phyloP scores from a whole-genome alignment of 148 eudicot species.

The Rhododendron ovatum region DNA sequence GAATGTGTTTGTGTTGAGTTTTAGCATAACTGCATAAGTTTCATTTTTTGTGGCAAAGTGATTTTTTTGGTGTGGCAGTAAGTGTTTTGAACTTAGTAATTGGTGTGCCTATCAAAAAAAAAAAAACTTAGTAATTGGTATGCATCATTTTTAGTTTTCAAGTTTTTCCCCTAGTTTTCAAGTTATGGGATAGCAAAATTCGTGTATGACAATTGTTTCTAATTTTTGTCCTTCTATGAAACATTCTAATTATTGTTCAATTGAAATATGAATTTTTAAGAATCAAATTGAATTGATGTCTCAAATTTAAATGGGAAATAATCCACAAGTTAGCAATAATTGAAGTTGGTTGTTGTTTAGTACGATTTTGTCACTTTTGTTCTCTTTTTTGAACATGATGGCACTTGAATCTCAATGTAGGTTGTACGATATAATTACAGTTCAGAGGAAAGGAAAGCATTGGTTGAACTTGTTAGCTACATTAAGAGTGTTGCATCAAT shows the following conservation, averaged over 20 bases:
- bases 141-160: background rate
- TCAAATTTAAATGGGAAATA: background rate
- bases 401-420: constrained; percentile 32
- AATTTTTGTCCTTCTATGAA: background rate
- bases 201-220: background rate
- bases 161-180: background rate
- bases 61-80: background rate
- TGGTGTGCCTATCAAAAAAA: background rate
- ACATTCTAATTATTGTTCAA: background rate
- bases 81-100: background rate
- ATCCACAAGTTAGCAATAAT: background rate
- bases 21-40: background rate
- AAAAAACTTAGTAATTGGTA: background rate
- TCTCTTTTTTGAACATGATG: background rate
- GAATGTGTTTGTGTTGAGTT: background rate
- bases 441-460: constrained; percentile 80
- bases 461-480: constrained; percentile 93
- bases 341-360: background rate
- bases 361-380: background rate
- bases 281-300: background rate
- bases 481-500: constrained; percentile 86
- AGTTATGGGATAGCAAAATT: background rate
- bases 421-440: constrained; percentile 90
- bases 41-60: background rate
- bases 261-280: background rate